Conservation (phyloP, 2,329 filamentous ascomycete species). For the Fusarium sp. region DNA sequence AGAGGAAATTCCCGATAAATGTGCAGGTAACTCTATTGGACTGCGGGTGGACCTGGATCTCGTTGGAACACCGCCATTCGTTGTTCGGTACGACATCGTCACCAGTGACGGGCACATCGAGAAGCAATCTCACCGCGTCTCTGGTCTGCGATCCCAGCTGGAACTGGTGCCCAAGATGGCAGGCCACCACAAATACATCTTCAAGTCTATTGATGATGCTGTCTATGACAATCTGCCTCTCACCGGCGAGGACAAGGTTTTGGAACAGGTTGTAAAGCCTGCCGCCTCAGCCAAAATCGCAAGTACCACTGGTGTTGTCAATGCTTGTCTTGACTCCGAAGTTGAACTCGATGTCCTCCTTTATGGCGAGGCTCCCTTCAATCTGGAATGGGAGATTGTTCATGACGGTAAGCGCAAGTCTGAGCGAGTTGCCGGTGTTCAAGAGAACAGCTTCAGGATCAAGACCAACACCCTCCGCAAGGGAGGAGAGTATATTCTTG, state of each 20-base stretch:
- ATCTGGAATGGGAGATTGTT: constrained; percentile 90
- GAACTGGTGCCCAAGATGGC: constrained; percentile 85
- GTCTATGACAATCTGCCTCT: constrained; percentile 79
- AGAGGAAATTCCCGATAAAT: constrained; percentile 93
- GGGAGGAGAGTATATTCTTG: constrained; percentile 90
- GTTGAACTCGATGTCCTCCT: constrained; percentile 80
- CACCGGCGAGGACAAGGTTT: constrained; percentile 68
- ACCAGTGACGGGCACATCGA: constrained; percentile 67
- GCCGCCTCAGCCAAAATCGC: constrained; percentile 83
- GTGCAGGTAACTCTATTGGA: constrained; percentile 92
- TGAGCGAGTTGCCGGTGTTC: constrained; percentile 72
- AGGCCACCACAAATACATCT: constrained; percentile 88
- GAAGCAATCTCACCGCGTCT: constrained; percentile 67
- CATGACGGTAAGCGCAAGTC: constrained; percentile 88
- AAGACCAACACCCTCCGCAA: constrained; percentile 78
- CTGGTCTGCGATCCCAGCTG: constrained; percentile 83
- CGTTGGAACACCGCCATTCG: constrained; percentile 91
- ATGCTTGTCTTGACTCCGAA: constrained; percentile 85
- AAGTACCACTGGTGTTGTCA: constrained; percentile 64
- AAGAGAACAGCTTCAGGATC: constrained; percentile 74
- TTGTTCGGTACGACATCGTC: constrained; percentile 80
- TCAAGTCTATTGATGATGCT: constrained; percentile 82
- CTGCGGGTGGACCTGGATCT: constrained; percentile 89
- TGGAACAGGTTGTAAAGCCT: constrained; percentile 94
- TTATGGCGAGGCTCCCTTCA: constrained; percentile 87